These are phyloP conservation scores for Sambucus nigra DNA, from an alignment of 129 eudicot genomes.

Conservation along the genomic window DNA sequence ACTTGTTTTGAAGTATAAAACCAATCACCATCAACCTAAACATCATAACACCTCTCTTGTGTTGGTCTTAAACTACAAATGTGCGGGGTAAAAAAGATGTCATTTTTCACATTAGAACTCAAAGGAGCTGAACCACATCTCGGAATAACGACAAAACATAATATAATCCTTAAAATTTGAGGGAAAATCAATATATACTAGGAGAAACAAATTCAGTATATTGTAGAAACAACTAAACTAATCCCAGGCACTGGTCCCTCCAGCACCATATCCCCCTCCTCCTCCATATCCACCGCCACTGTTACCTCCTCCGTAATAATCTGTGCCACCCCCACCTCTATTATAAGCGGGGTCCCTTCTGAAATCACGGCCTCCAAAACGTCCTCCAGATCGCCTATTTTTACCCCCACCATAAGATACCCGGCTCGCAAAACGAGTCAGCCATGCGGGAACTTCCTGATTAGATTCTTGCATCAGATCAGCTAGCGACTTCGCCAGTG, in stretches of 20 bases:
- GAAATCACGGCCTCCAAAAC: conserved; percentile 45
- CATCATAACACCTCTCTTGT: too few relatives aligned
- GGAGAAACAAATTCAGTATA: neutral
- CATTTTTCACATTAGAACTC: neutral
- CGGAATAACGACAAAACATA: neutral
- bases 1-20: neutral
- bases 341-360: conserved; percentile 30
- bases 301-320: conserved; percentile 22
- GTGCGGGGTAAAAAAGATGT: neutral
- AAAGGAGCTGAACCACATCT: neutral
- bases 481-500: conserved; percentile 44
- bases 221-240: neutral
- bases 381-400: conserved; percentile 38
- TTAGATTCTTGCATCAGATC: conserved; percentile 56
- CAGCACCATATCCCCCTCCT: conserved; percentile 22
- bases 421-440: conserved; percentile 35
- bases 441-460: conserved; percentile 55
- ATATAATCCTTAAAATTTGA: neutral
- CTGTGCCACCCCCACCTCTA: conserved; percentile 23
- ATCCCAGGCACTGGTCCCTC: conserved; percentile 30
- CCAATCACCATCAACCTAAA: neutral
- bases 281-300: conserved; percentile 11
- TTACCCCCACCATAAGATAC: conserved; percentile 28
- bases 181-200: neutral
- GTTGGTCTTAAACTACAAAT: neutral